Base-by-base conservation (phyloP, 768 basidiomycete species). In the Agrocybe pediades region DNA sequence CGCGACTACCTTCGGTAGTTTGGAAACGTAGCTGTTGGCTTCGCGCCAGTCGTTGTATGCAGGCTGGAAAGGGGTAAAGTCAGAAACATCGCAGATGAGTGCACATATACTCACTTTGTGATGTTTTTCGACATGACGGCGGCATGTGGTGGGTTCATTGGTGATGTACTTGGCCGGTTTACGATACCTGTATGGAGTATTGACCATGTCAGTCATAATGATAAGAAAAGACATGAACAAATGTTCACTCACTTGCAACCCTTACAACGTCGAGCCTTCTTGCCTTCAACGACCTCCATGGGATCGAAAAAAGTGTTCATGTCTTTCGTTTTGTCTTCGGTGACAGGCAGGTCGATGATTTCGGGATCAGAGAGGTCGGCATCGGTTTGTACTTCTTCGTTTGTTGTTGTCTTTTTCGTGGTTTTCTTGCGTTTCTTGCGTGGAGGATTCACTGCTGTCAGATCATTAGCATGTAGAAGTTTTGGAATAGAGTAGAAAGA, bases 1-100 rank as follows among this genome's bases (percentile, higher is more conserved):
- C 13, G 54, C 55, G 8, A 49, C 9, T 15, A 52, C 52, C 9
- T 55, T 33, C 13, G 59, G 59, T 1, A 61, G 39, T 53, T 55
- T 61, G 5, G 59, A 61, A 9, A 51, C 20, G 23, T 57, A 60
- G 21, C 27, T 30, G 17, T 44, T 52, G 9, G 2, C 19, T 27
- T 51, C 41, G 26, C 33, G 36, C 55, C 56, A 61, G 15, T 51
- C 51, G 15, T 41, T 30, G 23, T 57, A 61, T 3, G 17, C 15
- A 3, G 15, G n/a, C 59, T 57, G 11, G 40, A 27, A 26, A 46
- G 9, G n/a, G n/a, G n/a, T 46, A 27, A 23, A 20, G n/a, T 42
- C 5, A 16, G 17, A 19, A 20, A n/a, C 4, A 20, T 6, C 15
- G 15, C 15, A 30, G 29, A 30, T 30, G 29, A 6, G 15, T 30